Base-by-base conservation (phyloP, 495 filamentous ascomycete species). In the Aspergillus kassunensis region DNA sequence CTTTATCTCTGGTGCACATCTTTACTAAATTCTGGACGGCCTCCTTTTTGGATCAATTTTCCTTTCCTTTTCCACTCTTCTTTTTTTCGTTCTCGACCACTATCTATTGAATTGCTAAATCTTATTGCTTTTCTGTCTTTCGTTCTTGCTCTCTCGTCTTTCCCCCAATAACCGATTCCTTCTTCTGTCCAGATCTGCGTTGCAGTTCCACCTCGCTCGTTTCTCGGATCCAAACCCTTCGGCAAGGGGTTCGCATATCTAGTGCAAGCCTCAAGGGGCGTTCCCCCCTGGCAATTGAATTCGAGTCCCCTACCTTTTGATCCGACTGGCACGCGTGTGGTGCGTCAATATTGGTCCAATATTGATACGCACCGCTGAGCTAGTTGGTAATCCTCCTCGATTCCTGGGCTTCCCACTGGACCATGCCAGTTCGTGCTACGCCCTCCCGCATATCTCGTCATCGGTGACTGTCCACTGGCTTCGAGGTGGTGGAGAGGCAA, bases 401-500 rank as follows among this genome's bases (percentile, higher is more conserved):
- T 57, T 50, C 44, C 51, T 51, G 37, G 27, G 45, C 24, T 37
- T 47, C 42, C 39, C 56, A 56, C 57, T 57, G 55, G 61, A 63
- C 53, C 61, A 63, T 63, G 61, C 55, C 58, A 54, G 57, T 51
- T 48, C 40, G 49, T 50, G 49, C 44, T 43, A 59, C 50, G 34
- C 4, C 46, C 50, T 48, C 47, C 52, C 55, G 55, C 61, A 60
- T 60, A 60, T 59, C 56, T 55, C 44, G 49, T 56, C 47, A 37
- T 58, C 39, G 36, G 45, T 60, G 49, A 60, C 35, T 58, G 49
- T 58, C 42, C 45, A 49, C 51, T 53, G 46, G 48, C 35, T 39
- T 37, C 27, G 18, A 30, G 50, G 9, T 42, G 25, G 44, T 20
- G 46, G 50, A 48, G 53, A 46, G 20, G 37, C 21, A 54, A 43